These are phyloP conservation scores for Boletus semigastroideus DNA, from an alignment of 1,284 basidiomycete genomes.

Conservation along the genomic window DNA sequence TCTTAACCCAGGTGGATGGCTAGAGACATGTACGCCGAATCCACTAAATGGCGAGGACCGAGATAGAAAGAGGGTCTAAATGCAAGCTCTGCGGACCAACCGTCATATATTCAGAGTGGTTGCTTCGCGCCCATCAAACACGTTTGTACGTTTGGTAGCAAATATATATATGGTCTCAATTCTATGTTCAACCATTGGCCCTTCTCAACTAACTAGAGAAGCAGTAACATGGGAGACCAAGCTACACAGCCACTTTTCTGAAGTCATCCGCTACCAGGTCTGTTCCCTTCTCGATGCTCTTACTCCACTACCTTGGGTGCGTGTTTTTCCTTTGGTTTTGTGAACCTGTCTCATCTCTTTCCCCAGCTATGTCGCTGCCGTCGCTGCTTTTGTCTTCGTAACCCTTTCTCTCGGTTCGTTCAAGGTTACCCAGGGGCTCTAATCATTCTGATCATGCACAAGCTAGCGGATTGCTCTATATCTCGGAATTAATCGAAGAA, in stretches of 20 bases:
- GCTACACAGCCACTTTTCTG: background rate
- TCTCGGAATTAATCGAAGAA: constrained; percentile 94
- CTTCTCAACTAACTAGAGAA: no score
- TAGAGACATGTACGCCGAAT: constrained; percentile 37
- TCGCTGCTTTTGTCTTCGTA: constrained; percentile 75
- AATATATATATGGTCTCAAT: no score
- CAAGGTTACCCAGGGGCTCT: background rate
- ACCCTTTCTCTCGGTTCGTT: constrained; percentile 73
- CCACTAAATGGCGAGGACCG: constrained; percentile 75
- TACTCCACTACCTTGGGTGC: constrained; percentile 53
- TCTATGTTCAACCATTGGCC: no score
- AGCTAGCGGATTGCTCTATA: constrained; percentile 91
- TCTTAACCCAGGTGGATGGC: constrained; percentile 66
- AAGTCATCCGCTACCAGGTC: background rate
- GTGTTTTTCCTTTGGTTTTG: constrained; percentile 1
- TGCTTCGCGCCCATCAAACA: constrained; percentile 37
- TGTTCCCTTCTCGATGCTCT: constrained; percentile 7
- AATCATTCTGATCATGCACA: constrained; percentile 16
- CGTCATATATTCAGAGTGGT: constrained; percentile 7
- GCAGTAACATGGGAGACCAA: no score
- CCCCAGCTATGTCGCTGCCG: constrained; percentile 60
- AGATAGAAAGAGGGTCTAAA: constrained; percentile 70
- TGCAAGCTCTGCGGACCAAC: constrained; percentile 47
- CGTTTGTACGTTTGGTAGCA: background rate
- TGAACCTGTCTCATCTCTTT: background rate